Evolutionary conservation across 176 grass and related monocot species (phyloP), one percentile per base, ranked within the genome.

Genomic region (Stipa capillata): DNA sequence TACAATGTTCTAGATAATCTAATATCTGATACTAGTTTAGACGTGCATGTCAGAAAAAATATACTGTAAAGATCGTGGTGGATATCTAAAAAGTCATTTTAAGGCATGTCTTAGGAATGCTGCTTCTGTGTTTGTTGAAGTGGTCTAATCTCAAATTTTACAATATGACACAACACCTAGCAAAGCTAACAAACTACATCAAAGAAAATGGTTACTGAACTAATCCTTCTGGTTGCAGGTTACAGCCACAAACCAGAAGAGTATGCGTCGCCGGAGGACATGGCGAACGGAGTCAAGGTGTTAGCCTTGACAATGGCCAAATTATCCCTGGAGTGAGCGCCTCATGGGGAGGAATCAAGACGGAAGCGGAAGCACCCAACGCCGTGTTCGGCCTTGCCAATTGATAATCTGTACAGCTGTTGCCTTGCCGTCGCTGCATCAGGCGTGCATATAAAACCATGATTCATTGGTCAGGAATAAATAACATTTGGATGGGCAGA

Each of bases 181-280:
- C n/a, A n/a, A n/a, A n/a, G n/a, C n/a, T n/a, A n/a, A n/a, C n/a
- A 55, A 16, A 4, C 2, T 65, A 31, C 15, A 10, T 0, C n/a
- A 70, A 57, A 60, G n/a, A n/a, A 14, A 79, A 55, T 16, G 27
- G 65, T 36, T 41, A 67, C 39, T 72, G 41, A 59, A 40, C 32
- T 20, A 0, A 12, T 41, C 31, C 17, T 43, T n/a, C 20, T 36
- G 28, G 1, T 36, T 89, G 72, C 90, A 98, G 92, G 95, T 61
- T 94, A 89, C 82, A 94, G 95, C 76, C 95, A 98, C 80, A 94
- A 98, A 73, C 95, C 95, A 0, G 95, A 98, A 80, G 95, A 98
- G 77, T 87, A 87, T 66, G 89, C 90, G 4, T 88, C 92, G 0
- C 91, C 65, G 0, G 89, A 98, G 70, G 85, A 90, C 69, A 91